phyloP scores from a whole-genome alignment of 1,284 basidiomycete genomes.

The Chondrostereum purpureum region DNA sequence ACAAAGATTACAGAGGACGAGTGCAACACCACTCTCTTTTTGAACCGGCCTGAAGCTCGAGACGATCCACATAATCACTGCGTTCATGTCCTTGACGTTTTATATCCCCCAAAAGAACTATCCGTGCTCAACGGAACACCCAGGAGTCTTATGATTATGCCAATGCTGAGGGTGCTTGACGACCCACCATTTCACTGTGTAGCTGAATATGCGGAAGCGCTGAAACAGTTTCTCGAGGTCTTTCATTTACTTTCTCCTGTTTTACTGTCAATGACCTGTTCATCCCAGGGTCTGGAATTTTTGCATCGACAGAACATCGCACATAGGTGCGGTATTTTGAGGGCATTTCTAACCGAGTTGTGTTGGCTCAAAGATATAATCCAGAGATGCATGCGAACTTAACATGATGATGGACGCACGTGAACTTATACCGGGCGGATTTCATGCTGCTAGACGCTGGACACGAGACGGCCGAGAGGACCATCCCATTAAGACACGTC shows the following conservation, averaged over 20 bases:
- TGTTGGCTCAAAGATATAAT: not conserved
- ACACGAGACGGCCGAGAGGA: not conserved
- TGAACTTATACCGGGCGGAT: not conserved
- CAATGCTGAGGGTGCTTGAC: not conserved
- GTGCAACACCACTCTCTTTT: not conserved
- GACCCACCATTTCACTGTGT: not conserved
- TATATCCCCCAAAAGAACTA: no score
- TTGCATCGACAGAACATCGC: not conserved
- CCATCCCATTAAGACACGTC: not conserved
- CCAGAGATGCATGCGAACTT: not conserved
- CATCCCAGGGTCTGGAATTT: not conserved
- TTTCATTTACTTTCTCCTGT: no score
- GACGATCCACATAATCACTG: not conserved
- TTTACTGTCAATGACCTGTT: not conserved
- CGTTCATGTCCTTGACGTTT: not conserved
- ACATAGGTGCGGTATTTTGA: not conserved
- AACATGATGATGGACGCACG: not conserved
- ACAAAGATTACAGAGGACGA: no score
- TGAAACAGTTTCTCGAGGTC: not conserved
- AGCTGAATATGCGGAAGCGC: not conserved
- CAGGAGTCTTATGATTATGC: not conserved
- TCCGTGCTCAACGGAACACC: not conserved
- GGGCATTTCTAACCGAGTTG: not conserved
- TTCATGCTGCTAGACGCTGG: not conserved
- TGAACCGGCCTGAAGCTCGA: not conserved